phyloP scores from a whole-genome alignment of 352 stramenopile genomes.

The Globisporangium middletonii region DNA sequence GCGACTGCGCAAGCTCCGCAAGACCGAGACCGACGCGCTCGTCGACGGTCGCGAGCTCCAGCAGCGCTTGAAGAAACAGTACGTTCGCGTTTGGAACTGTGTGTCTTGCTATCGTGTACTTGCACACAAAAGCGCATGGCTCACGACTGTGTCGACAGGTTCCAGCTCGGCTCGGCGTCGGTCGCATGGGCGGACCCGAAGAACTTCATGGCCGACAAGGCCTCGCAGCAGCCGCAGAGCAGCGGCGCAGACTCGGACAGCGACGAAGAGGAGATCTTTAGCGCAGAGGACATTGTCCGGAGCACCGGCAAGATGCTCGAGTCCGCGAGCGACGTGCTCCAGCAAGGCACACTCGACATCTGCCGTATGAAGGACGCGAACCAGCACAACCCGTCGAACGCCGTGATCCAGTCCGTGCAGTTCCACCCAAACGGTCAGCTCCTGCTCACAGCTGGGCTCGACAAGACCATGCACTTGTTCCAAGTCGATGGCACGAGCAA shows the following conservation, averaged over 20 bases:
- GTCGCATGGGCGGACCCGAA: slow-evolving; percentile 70
- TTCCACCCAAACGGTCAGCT: slow-evolving; percentile 89
- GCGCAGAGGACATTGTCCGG: slow-evolving; percentile 36
- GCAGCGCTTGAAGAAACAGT: slow-evolving; percentile 78
- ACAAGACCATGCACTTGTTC: slow-evolving; percentile 93
- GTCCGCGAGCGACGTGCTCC: slow-evolving; percentile 38
- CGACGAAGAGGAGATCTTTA: slow-evolving; percentile 49
- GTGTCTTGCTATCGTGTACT: neutral
- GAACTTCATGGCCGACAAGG: slow-evolving; percentile 46
- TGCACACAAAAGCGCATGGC: neutral
- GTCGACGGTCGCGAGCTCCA: slow-evolving; percentile 74
- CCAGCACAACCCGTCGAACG: slow-evolving; percentile 77
- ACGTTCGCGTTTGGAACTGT: slow-evolving; percentile 7
- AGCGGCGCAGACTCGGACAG: slow-evolving; percentile 26
- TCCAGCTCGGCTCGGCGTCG: slow-evolving; percentile 44
- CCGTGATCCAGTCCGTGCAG: slow-evolving; percentile 82
- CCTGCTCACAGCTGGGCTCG: slow-evolving; percentile 84
- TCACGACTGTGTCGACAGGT: slow-evolving; percentile 19
- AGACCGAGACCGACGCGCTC: slow-evolving; percentile 58
- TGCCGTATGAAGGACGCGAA: slow-evolving; percentile 90
- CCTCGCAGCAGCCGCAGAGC: slow-evolving; percentile 11
- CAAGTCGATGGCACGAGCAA: slow-evolving; percentile 89
- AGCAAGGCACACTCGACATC: slow-evolving; percentile 60
- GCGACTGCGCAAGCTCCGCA: slow-evolving; percentile 81
- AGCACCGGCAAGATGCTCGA: slow-evolving; percentile 58